Evolutionary conservation across 371 early-diverging fungal species (phyloP), one percentile per base, ranked within the genome.

Genomic region (Mucor ambiguus): DNA sequence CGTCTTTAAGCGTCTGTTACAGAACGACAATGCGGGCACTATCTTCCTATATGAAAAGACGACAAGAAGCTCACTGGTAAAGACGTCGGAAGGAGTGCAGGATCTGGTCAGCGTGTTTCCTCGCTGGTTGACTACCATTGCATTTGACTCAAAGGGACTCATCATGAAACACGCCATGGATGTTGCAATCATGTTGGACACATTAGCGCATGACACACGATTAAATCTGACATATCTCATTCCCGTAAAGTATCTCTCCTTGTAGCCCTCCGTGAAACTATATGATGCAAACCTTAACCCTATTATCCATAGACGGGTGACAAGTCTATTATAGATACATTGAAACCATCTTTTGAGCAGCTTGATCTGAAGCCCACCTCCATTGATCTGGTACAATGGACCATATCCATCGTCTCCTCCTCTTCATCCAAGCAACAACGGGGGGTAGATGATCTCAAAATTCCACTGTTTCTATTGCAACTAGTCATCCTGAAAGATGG

Each of bases 131-230:
- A 67, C 74, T 12, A 70, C 52, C 10, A 70, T 79, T 16, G 82
- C 79, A 11, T 79, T 82, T 49, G 73, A 71, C 30, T 54, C 67
- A 6, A 64, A 65, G 18, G 78, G 79, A 0, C n/a, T 72, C 4
- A 61, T 82, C 9, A 79, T 82, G 73, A 76, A 77, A 20, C 82
- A 82, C 69, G 79, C 79, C 2, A 60, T 79, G 35, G 82, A 82
- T 60, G 76, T 82, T 0, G 75, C 78, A 6, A 72, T 82, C 32
- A 69, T 78, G 61, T 57, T 82, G 32, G 79, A 82, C 46, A 74
- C 78, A 14, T 56, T 82, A 44, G 78, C 72, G 0, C 69, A 82
- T 66, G 76, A 82, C 37, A 55, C 72, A 16, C 63, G 78, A 7
- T 63, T 82, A 7, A 59, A 67, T 14, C 41, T 77, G 18, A 64